These are phyloP conservation scores for Penicillium digitatum DNA, from an alignment of 2,329 filamentous ascomycete genomes.

Conservation along the genomic window DNA sequence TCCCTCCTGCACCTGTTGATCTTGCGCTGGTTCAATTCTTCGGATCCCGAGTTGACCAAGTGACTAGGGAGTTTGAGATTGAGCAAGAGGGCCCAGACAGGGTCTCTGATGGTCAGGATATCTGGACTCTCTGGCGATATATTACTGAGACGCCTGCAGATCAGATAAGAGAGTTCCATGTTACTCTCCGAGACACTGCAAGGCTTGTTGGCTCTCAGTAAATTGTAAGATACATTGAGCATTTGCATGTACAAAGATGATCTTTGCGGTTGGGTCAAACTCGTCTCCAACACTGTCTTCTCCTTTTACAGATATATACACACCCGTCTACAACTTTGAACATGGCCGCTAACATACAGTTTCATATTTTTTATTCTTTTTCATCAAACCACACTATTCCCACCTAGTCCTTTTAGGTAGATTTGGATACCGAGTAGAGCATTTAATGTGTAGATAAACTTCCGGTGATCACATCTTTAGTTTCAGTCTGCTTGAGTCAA, in stretches of 20 bases:
- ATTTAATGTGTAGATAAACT: not conserved
- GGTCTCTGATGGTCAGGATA: not conserved
- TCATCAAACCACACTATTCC: not conserved
- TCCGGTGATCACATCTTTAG: fast-evolving
- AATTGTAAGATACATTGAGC: not conserved
- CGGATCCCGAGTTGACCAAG: not conserved
- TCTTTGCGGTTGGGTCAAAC: not conserved
- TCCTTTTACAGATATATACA: not conserved
- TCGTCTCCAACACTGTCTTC: not conserved
- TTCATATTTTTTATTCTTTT: not conserved
- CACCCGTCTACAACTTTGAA: not conserved
- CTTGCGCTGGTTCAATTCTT: not conserved
- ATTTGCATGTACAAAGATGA: not conserved
- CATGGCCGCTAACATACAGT: not conserved
- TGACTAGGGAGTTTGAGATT: not conserved
- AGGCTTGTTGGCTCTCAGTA: not conserved
- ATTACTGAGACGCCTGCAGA: not conserved
- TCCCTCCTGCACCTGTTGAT: not conserved
- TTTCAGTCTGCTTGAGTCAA: too few species aligned
- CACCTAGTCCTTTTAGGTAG: not conserved
- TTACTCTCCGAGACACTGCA: not conserved
- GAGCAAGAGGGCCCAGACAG: not conserved
- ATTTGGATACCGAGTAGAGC: too few species aligned
- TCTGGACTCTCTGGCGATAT: constrained; percentile 3
- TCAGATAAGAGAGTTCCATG: not conserved